Evolutionary conservation across 1,139 yeast genomes (phyloP), one percentile per base, ranked within the genome.

Genomic region (Entelexis sorbosivorans): DNA sequence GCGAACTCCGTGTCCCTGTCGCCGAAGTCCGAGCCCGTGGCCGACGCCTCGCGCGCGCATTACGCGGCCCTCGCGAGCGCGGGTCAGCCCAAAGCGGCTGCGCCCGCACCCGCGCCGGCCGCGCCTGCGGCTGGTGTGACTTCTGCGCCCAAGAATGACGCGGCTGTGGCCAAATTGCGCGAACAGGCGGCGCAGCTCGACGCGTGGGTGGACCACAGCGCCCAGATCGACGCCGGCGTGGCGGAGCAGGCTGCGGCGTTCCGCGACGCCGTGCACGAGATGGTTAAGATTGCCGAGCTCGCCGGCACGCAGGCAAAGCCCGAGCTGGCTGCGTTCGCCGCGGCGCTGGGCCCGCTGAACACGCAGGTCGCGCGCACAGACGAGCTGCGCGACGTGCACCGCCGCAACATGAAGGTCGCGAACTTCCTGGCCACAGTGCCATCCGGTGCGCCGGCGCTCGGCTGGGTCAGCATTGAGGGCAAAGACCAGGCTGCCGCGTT

Each of bases 361-460:
- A 75, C 73, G 51, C 69, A 73, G 43, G 77, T 88, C 44, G 74
- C 73, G 56, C 69, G 73, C 45, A 78, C 86, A 58, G 76, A 74
- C 54, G 74, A 73, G 34, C 64, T 84, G 60, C 85, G 89, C 62
- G 97, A 91, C 59, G 52, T 50, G 17, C 83, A 85, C 65, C 79
- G 96, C 59, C 73, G 75, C 43, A 81, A 86, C 22, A 28, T 45
- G 29, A 73, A 76, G 56, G 74, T 70, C 58, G 75, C 73, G 64
- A 79, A 85, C 63, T 88, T 85, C 63, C 74, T 91, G 65, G 86
- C 82, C 60, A 78, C 96, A 2, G 73, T 93, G 48, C 78, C 89
- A 38, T 97, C 91, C 65, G 96, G 96, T 48, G 78, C 85, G 8
- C 89, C 95, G 6, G 87, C 86, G 4, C 73, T 89, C 56, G 94